These are phyloP conservation scores for Ephemerocybe angulata DNA, from an alignment of 768 basidiomycete species.

Conservation along the genomic window DNA sequence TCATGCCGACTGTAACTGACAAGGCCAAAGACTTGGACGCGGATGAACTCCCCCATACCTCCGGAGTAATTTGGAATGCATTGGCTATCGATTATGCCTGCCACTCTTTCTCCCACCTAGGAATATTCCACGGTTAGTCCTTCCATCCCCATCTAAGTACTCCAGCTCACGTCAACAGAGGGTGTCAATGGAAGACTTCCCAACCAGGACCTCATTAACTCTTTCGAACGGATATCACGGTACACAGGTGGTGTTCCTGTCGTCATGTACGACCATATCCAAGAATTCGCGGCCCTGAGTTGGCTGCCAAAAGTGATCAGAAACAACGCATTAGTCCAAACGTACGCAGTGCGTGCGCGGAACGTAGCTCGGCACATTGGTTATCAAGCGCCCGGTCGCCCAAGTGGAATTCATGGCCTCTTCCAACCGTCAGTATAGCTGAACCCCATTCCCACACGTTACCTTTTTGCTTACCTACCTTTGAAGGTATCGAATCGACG, in stretches of 20 bases:
- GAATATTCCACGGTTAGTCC: slow-evolving; percentile 83
- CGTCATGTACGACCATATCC: slow-evolving; percentile 74
- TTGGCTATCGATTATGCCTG: slow-evolving; percentile 93
- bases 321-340: slow-evolving; percentile 40
- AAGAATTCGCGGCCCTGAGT: slow-evolving; percentile 37
- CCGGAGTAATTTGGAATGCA: slow-evolving; percentile 94
- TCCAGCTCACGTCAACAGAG: slow-evolving; percentile 56
- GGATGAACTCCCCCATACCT: slow-evolving; percentile 58
- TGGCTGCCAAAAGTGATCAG: slow-evolving; percentile 48
- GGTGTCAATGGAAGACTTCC: slow-evolving; percentile 93
- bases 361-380: slow-evolving; percentile 68
- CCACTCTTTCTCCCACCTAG: slow-evolving; percentile 94
- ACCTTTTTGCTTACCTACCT: slow-evolving; percentile 3
- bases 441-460: neutral
- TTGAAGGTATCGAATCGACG: slow-evolving; percentile 93
- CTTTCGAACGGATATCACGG: slow-evolving; percentile 66
- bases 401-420: slow-evolving; percentile 87
- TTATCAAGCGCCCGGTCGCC: slow-evolving; percentile 74
- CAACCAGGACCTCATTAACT: slow-evolving; percentile 93
- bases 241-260: slow-evolving; percentile 76
- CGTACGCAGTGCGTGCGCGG: slow-evolving; percentile 55
- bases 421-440: slow-evolving; percentile 65
- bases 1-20: slow-evolving; percentile 1
- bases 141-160: neutral
- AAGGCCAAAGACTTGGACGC: slow-evolving; percentile 54